phyloP scores from a whole-genome alignment of 75 land plant species.

The Isoetes taiwanensis region DNA sequence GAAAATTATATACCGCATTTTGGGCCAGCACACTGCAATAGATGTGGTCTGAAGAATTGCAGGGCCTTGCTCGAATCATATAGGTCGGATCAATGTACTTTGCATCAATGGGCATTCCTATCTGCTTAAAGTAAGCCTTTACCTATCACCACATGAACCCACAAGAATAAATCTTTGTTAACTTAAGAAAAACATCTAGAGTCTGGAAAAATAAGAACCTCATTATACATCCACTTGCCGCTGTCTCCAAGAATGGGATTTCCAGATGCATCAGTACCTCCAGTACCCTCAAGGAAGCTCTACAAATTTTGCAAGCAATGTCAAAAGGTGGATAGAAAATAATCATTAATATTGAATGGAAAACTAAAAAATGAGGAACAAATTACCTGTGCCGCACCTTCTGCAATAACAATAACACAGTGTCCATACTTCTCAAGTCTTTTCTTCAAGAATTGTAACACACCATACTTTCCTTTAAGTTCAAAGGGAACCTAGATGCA shows the following conservation, averaged over 20 bases:
- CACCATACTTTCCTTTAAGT: conserved; percentile 69
- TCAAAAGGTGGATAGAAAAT: too few relatives aligned
- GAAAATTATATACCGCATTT: conserved; percentile 65
- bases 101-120: conserved; percentile 58
- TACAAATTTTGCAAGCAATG: too few relatives aligned
- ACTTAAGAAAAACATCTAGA: neutral
- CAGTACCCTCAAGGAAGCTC: conserved; percentile 53
- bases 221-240: conserved; percentile 93
- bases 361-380: too few relatives aligned
- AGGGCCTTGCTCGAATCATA: conserved; percentile 86
- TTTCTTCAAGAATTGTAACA: conserved; percentile 48
- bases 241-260: conserved; percentile 69
- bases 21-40: conserved; percentile 93
- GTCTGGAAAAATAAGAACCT: neutral
- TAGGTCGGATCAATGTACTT: conserved; percentile 99
- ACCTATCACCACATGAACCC: conserved; percentile 41
- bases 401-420: conserved; percentile 82
- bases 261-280: conserved; percentile 87
- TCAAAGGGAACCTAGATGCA: conserved; percentile 74
- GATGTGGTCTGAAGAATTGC: conserved; percentile 87
- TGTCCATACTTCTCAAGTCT: conserved; percentile 58
- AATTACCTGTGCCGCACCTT: conserved; percentile 99
- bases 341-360: too few relatives aligned
- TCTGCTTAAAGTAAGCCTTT: conserved; percentile 53
- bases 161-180: neutral